These are phyloP conservation scores for Jimgerdemannia flammicorona DNA, from an alignment of 192 early-diverging fungal species.

Conservation along the genomic window DNA sequence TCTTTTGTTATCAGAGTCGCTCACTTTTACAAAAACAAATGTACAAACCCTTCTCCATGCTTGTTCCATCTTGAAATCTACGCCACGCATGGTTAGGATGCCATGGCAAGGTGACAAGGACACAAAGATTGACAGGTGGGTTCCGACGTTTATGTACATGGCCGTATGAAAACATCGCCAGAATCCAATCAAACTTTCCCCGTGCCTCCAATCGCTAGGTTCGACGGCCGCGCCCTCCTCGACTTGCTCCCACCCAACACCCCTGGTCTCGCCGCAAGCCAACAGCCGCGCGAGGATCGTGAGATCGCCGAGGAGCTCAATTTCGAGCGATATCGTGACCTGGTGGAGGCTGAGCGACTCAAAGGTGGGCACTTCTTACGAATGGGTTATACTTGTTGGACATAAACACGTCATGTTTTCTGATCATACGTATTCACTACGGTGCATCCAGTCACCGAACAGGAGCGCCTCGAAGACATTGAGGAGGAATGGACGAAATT, in stretches of 20 bases:
- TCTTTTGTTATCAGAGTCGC: background rate
- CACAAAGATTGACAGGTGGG: constrained; percentile 43
- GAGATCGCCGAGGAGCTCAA: constrained; percentile 44
- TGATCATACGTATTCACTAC: background rate
- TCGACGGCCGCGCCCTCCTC: constrained; percentile 47
- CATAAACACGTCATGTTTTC: background rate
- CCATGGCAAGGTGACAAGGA: constrained; percentile 46
- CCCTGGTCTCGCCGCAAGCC: background rate
- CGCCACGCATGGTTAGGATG: constrained; percentile 18
- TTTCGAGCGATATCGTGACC: constrained; percentile 50
- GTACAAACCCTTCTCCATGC: background rate
- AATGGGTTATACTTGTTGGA: background rate
- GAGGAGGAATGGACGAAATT: constrained; percentile 56
- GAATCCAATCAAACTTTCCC: background rate
- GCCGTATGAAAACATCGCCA: background rate
- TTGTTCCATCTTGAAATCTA: background rate
- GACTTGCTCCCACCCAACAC: constrained; percentile 34
- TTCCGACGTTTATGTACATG: background rate
- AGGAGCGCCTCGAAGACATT: constrained; percentile 31
- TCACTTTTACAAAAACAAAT: background rate
- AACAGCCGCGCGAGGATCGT: constrained; percentile 26
- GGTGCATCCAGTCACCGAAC: constrained; percentile 22
- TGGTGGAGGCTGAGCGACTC: constrained; percentile 43
- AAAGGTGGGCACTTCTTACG: constrained; percentile 19
- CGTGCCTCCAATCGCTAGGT: constrained; percentile 20